Evolutionary conservation across 192 early-diverging fungal genomes (phyloP).

Genomic region (Rhizophagus sp.): DNA sequence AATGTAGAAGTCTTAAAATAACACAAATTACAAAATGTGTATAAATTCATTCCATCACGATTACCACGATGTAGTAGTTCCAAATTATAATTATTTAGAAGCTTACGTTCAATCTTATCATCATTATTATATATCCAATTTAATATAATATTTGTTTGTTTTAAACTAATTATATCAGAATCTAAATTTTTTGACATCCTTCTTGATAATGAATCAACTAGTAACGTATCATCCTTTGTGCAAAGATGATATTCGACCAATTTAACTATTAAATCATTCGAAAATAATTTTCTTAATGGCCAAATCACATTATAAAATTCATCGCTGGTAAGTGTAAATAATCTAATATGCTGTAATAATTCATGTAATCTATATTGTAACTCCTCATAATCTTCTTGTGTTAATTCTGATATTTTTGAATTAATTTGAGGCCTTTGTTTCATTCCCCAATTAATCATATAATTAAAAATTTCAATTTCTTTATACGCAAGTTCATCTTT

Average conservation of each 20-base stretch:
- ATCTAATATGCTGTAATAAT: neutral
- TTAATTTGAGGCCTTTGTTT: neutral
- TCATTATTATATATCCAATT: neutral
- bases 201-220: neutral
- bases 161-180: neutral
- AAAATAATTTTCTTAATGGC: neutral
- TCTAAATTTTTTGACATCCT: neutral
- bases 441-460: constrained; percentile 3
- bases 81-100: neutral
- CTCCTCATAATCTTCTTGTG: neutral
- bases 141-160: neutral
- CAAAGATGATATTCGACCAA: neutral
- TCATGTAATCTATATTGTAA: neutral
- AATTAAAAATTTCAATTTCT: neutral
- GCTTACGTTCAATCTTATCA: neutral
- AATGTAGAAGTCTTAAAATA: neutral
- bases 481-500: constrained; percentile 4
- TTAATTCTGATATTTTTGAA: neutral
- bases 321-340: neutral
- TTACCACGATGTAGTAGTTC: neutral
- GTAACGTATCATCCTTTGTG: neutral
- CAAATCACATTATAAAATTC: constrained; percentile 6
- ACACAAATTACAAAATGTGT: neutral
- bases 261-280: neutral
- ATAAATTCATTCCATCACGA: neutral